phyloP scores from a whole-genome alignment of 192 early-diverging fungal species.

The Martensiomyces pterosporus region DNA sequence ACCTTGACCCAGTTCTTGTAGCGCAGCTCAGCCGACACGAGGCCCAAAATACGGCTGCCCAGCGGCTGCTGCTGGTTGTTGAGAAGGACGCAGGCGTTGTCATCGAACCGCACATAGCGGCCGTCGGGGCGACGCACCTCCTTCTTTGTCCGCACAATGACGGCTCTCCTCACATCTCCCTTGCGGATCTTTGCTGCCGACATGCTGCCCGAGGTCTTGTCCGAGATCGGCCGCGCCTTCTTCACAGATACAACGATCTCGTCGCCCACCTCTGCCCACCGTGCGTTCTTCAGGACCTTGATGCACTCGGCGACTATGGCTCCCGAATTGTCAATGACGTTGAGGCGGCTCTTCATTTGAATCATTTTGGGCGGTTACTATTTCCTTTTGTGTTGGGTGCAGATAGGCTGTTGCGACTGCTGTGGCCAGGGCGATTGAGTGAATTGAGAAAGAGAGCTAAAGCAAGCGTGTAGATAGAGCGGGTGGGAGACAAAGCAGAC shows the following conservation, averaged over 20 bases:
- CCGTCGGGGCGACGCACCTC: conserved; percentile 88
- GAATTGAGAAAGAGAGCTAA: too few species aligned
- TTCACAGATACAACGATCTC: conserved; percentile 96
- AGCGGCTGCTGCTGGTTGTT: conserved; percentile 93
- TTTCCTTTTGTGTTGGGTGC: too few species aligned
- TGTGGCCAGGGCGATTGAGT: too few species aligned
- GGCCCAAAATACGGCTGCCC: conserved; percentile 88
- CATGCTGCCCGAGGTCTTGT: conserved; percentile 49
- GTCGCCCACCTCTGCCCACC: conserved; percentile 73
- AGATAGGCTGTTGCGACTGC: too few species aligned
- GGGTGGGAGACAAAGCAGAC: too few species aligned
- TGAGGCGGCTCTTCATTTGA: conserved; percentile 72
- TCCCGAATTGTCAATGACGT: conserved; percentile 98
- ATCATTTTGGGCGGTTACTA: conserved; percentile 68
- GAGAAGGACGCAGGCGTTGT: conserved; percentile 94
- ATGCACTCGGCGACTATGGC: conserved; percentile 93
- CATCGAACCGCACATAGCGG: conserved; percentile 88
- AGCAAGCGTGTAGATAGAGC: too few species aligned
- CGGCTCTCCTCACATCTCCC: conserved; percentile 88
- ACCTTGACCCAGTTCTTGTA: conserved; percentile 97
- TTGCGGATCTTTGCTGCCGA: conserved; percentile 76
- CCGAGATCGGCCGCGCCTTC: conserved; percentile 76
- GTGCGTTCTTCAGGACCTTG: conserved; percentile 78
- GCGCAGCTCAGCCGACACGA: conserved; percentile 82
- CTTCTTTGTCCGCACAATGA: conserved; percentile 88